Base-by-base conservation (phyloP, 2,329 filamentous ascomycete genomes). In the Pseudopithomyces maydicus region DNA sequence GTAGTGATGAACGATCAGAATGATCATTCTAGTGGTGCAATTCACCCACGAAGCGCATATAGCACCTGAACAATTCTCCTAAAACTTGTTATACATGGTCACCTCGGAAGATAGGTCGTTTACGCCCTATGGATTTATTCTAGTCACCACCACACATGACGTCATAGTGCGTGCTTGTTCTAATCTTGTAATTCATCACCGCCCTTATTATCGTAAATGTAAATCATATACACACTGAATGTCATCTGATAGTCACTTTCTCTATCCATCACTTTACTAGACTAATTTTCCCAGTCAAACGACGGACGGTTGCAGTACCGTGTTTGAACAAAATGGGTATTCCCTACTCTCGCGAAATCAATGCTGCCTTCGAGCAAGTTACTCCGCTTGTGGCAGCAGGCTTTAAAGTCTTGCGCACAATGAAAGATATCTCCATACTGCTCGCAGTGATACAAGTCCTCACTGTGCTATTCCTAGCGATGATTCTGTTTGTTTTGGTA, bases 311-410 rank as follows among this genome's bases (percentile, higher is more conserved):
- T 14, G 10, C 7, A n/a, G 20, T 45, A 71, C 8, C 26, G 26
- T 29, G 8, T 5, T 29, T 8, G 26, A 29, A 8, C 55, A 42
- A 48, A 12, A 83, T 83, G 81, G 81, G 81, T 12, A 78, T 84
- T 50, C 82, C 81, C 1, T 84, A 82, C 70, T 82, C 79, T 14
- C 78, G 77, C 63, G 76, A 83, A 59, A 83, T 83, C 62, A 78
- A 82, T 63, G 72, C 78, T 2, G 81, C 81, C 36, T 82, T 84
- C 67, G 78, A 81, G 57, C 79, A 83, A 71, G 81, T 84, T 26
- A 82, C 80, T 0, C 81, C 82, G 0, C 78, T 84, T 4, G 81
- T 83, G 2, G 79, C 78, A 1, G 77, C 77, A 0, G 80, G 78
- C 22, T 83, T 79, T 71, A 71, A 81, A 60, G 78, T 83, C 23